These are phyloP conservation scores for Phytopythium helicoides DNA, from an alignment of 352 stramenopile genomes.

Conservation along the genomic window DNA sequence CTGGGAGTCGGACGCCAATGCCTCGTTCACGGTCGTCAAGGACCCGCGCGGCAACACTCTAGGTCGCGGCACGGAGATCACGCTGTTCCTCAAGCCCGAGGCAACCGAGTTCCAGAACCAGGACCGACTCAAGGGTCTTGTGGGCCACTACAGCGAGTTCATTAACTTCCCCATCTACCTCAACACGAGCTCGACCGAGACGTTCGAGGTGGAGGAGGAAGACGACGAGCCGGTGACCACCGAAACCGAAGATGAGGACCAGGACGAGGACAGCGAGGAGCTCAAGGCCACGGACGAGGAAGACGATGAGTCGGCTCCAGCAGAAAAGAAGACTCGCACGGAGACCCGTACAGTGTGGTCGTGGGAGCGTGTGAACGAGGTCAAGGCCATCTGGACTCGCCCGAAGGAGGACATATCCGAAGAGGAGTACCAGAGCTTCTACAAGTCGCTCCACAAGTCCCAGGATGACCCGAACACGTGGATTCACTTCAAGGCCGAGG, in stretches of 20 bases:
- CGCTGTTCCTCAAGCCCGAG: conserved; percentile 98
- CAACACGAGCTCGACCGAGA: conserved; percentile 91
- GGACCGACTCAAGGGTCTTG: conserved; percentile 93
- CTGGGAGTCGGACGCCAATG: conserved; percentile 98
- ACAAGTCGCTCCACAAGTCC: conserved; percentile 93
- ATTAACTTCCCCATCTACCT: conserved; percentile 99
- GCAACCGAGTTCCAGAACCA: conserved; percentile 95
- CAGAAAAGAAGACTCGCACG: conserved; percentile 82
- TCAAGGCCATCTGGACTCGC: conserved; percentile 98
- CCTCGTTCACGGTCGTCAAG: conserved; percentile 94
- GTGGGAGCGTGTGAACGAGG: conserved; percentile 97
- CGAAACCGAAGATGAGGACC: conserved; percentile 45
- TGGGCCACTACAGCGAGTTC: conserved; percentile 99
- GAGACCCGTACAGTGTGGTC: conserved; percentile 94
- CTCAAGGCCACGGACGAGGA: conserved; percentile 82
- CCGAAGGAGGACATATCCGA: conserved; percentile 96
- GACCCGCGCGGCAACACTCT: conserved; percentile 96
- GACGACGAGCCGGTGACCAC: conserved; percentile 60
- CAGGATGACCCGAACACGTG: conserved; percentile 90
- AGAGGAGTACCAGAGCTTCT: conserved; percentile 99
- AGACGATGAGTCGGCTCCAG: conserved; percentile 37
- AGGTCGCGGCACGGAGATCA: conserved; percentile 98
- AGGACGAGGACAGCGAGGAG: conserved; percentile 52
- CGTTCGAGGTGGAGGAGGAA: conserved; percentile 89
- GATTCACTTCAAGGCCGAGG: conserved; percentile 99